Percentiles rank a stretch among this genome's conserved stretches.
Conservation (phyloP, 441 rosid species). For the Eutrema salsugineum region DNA sequence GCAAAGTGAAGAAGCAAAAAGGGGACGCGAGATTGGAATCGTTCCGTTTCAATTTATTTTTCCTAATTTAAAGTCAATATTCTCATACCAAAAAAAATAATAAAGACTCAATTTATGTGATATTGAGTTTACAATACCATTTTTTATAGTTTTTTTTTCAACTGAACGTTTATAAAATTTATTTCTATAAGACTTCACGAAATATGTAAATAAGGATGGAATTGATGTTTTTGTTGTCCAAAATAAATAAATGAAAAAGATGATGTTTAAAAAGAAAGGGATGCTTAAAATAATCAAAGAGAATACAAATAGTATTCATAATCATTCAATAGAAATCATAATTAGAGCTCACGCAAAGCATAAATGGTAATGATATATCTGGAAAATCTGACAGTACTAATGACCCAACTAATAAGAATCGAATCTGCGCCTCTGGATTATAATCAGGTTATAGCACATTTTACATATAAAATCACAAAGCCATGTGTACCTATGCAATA, state of each 20-base stretch:
- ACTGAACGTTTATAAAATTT: neutral
- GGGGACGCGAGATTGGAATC: neutral
- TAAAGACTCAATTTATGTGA: neutral
- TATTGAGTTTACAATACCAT: neutral
- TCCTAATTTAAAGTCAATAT: slow-evolving; percentile 17
- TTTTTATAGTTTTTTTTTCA: neutral
- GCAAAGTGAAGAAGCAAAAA: slow-evolving; percentile 12
- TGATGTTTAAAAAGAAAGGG: no score
- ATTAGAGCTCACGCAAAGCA: slow-evolving; percentile 20
- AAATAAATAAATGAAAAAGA: neutral
- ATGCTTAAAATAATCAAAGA: neutral
- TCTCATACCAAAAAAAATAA: neutral
- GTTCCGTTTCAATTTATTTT: slow-evolving; percentile 11
- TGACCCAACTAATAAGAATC: slow-evolving; percentile 7
- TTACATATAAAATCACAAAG: neutral
- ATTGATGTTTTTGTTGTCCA: no score
- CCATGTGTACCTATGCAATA: slow-evolving; percentile 4
- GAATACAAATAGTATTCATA: neutral
- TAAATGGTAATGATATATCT: slow-evolving; percentile 13
- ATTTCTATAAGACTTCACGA: neutral
- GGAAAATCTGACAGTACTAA: slow-evolving; percentile 6
- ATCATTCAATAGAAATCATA: neutral
- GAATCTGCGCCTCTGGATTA: slow-evolving; percentile 28
- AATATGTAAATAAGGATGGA: neutral
- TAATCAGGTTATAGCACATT: neutral